Percentiles rank a stretch among this genome's conserved stretches.
These are phyloP conservation scores for Alisma plantagoaquatica DNA, from an alignment of 106 monocot genomes.

Conservation along the genomic window DNA sequence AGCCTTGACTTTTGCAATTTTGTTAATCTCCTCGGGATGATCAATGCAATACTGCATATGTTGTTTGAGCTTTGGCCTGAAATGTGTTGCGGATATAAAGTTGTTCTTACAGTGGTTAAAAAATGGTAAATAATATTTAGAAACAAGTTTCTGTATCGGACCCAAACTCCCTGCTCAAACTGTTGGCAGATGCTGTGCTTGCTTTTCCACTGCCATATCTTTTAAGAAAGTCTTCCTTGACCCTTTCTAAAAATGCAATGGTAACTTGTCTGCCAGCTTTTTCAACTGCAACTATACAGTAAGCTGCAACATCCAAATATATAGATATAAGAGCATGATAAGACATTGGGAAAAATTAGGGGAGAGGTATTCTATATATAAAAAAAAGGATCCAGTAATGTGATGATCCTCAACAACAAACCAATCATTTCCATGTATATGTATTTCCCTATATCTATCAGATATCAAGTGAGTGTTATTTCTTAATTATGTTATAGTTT, in stretches of 20 bases:
- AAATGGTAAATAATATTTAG: not conserved
- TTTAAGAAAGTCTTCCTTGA: slow-evolving; percentile 72
- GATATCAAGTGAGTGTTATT: too few species aligned
- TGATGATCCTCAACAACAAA: too few species aligned
- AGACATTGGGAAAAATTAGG: not conserved
- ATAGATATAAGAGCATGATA: too few species aligned
- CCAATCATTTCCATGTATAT: too few species aligned
- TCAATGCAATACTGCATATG: slow-evolving; percentile 85
- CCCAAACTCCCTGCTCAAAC: slow-evolving; percentile 72
- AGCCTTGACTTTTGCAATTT: slow-evolving; percentile 70
- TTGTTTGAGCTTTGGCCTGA: slow-evolving; percentile 71
- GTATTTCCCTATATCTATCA: too few species aligned
- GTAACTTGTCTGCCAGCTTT: slow-evolving; percentile 63
- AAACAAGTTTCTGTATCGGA: not conserved
- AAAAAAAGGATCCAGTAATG: too few species aligned
- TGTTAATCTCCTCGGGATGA: slow-evolving; percentile 78
- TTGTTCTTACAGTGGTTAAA: too few species aligned
- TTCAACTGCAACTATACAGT: slow-evolving; percentile 69
- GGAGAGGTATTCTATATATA: too few species aligned
- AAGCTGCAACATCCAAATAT: slow-evolving; percentile 58
- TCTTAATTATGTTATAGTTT: too few species aligned
- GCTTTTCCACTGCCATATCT: slow-evolving; percentile 79
- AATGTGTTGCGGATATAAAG: too few species aligned
- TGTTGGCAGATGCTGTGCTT: slow-evolving; percentile 43
- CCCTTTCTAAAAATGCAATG: slow-evolving; percentile 67